Evolutionary conservation across 805 yeast genomes (phyloP).

Genomic region (Wickerhamiella allomyrinae): DNA sequence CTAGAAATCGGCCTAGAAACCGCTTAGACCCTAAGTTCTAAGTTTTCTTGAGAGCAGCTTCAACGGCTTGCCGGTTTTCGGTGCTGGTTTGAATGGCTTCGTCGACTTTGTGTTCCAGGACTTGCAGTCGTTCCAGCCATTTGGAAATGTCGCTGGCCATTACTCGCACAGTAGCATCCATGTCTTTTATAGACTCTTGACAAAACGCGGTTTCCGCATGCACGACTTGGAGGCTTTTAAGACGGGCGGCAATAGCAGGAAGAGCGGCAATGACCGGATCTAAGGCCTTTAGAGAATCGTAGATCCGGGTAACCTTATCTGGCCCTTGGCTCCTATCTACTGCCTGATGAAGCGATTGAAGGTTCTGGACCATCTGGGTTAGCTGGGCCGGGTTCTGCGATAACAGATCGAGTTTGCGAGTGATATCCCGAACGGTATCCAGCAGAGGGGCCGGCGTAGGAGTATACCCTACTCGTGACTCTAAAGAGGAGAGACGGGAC

Average conservation of each 20-base stretch:
- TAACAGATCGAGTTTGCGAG: constrained; percentile 2
- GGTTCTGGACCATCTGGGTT: not conserved
- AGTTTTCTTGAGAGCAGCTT: not conserved
- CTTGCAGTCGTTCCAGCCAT: constrained; percentile 1
- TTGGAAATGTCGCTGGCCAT: constrained; percentile 1
- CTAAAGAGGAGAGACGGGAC: not conserved
- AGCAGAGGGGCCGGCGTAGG: not conserved
- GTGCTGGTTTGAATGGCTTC: not conserved
- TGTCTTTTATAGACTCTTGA: not conserved
- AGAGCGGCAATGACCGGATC: constrained; percentile 2
- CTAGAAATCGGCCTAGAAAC: not conserved
- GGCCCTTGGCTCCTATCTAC: not conserved
- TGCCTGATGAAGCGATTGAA: not conserved
- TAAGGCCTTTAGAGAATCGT: not conserved
- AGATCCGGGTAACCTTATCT: not conserved
- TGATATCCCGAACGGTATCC: not conserved
- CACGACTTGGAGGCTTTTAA: constrained; percentile 2
- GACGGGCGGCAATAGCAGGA: constrained; percentile 1
- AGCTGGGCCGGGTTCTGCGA: constrained; percentile 1
- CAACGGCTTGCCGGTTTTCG: not conserved
- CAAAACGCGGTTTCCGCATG: not conserved
- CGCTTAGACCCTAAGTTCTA: not conserved
- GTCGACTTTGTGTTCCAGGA: constrained; percentile 1
- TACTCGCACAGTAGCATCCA: constrained; percentile 3
- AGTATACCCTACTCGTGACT: constrained; percentile 1